These are phyloP conservation scores for Globisporangium viniferum DNA, from an alignment of 352 stramenopile species.

Conservation along the genomic window DNA sequence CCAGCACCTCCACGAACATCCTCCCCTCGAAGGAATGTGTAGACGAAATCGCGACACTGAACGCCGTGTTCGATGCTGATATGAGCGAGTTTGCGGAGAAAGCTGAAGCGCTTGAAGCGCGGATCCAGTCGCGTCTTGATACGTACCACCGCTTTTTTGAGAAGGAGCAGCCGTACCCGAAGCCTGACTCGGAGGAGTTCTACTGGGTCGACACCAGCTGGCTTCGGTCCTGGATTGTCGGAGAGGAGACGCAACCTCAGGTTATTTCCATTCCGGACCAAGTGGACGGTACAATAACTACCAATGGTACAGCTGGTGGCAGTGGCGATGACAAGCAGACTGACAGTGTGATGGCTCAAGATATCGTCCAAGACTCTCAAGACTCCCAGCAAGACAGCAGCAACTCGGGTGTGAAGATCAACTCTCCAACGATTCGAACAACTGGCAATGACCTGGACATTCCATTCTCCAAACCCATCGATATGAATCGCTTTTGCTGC, in stretches of 20 bases:
- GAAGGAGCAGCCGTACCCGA: constrained; percentile 40
- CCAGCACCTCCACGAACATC: background rate
- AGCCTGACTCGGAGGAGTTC: constrained; percentile 30
- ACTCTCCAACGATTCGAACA: constrained; percentile 3
- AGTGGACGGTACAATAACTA: constrained; percentile 3
- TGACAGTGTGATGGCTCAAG: background rate
- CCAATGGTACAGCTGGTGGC: background rate
- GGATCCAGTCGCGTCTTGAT: constrained; percentile 49
- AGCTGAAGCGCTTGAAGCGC: constrained; percentile 38
- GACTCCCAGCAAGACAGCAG: constrained; percentile 6
- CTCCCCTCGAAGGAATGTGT: constrained; percentile 31
- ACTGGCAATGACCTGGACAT: constrained; percentile 31
- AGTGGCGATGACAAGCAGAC: constrained; percentile 19
- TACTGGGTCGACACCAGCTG: constrained; percentile 76
- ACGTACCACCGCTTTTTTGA: constrained; percentile 65
- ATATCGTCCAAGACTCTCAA: background rate
- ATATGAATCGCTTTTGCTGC: constrained; percentile 50
- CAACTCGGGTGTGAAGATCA: background rate
- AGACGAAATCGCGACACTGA: constrained; percentile 50
- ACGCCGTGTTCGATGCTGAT: constrained; percentile 49
- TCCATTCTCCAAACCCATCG: constrained; percentile 50
- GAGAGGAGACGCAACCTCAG: constrained; percentile 32
- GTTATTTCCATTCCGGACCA: constrained; percentile 1
- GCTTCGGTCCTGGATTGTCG: constrained; percentile 62
- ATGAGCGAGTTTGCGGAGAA: constrained; percentile 43